A percentile compares a stretch with the other conserved stretches of the same genome.
phyloP scores from a whole-genome alignment of 768 basidiomycete species.

The Chalciporus chontae region DNA sequence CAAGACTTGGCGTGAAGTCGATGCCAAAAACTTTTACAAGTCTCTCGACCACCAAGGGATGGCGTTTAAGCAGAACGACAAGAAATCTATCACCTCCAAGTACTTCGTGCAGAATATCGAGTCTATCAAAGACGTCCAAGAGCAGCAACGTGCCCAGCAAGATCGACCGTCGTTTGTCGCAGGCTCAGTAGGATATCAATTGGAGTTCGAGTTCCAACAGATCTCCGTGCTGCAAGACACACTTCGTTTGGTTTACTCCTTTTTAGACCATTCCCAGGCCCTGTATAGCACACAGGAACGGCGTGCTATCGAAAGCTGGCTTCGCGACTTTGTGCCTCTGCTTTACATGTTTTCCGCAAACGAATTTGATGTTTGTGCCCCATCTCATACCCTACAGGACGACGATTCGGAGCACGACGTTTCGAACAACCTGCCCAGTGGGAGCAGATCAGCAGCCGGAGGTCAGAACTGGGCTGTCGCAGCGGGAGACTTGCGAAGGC shows the following conservation, averaged over 20 bases:
- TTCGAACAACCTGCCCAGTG: conserved; percentile 22
- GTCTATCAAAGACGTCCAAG: conserved; percentile 56
- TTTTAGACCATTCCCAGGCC: conserved; percentile 82
- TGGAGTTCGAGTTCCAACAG: conserved; percentile 77
- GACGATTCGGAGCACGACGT: conserved; percentile 30
- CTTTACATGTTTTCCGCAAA: conserved; percentile 68
- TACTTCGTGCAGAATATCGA: conserved; percentile 82
- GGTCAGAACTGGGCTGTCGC: conserved; percentile 44
- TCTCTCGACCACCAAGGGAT: conserved; percentile 95
- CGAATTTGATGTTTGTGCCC: conserved; percentile 64
- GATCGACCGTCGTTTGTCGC: conserved; percentile 36
- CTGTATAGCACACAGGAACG: conserved; percentile 76
- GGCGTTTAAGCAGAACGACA: conserved; percentile 93
- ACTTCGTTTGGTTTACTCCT: conserved; percentile 86
- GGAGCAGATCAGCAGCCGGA: conserved; percentile 46
- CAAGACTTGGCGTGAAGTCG: conserved; percentile 94
- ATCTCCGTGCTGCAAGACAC: conserved; percentile 80
- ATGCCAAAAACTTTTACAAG: conserved; percentile 98
- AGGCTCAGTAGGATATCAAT: conserved; percentile 61
- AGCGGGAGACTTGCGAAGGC: conserved; percentile 72
- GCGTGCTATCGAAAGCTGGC: conserved; percentile 77
- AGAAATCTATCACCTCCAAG: conserved; percentile 85
- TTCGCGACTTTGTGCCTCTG: conserved; percentile 79
- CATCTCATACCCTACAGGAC: conserved; percentile 46
- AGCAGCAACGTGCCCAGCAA: conserved; percentile 31